Conservation (phyloP, 495 filamentous ascomycete species). For the Podospora anserina region DNA sequence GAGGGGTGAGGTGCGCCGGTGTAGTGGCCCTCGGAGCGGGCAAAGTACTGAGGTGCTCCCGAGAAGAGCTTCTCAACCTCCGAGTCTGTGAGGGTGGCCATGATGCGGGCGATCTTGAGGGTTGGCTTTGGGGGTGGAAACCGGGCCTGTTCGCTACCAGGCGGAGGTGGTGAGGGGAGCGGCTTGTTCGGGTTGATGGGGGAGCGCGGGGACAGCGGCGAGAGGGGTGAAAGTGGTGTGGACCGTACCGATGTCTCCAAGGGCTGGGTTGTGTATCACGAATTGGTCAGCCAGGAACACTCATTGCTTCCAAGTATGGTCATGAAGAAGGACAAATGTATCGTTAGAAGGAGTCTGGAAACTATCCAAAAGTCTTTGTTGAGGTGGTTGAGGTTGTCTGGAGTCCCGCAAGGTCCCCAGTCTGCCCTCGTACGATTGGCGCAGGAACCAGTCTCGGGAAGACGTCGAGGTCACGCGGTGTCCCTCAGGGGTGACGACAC, state of each 20-base stretch:
- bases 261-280: constrained; percentile 19
- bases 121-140: constrained; percentile 40
- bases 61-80: constrained; percentile 70
- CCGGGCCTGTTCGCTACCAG: constrained; percentile 42
- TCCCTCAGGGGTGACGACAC: constrained; percentile 26
- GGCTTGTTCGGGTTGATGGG: constrained; percentile 50
- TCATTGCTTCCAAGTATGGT: constrained; percentile 3
- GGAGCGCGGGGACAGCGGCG: constrained; percentile 32
- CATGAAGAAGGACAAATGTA: constrained; percentile 8
- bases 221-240: constrained; percentile 27
- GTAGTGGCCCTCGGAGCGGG: constrained; percentile 51
- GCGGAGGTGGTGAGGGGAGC: constrained; percentile 49
- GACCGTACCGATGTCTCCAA: constrained; percentile 16
- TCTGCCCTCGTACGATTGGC: constrained; percentile 24
- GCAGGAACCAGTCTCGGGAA: constrained; percentile 18
- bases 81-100: constrained; percentile 54
- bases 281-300: constrained; percentile 23
- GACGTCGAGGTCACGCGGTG: constrained; percentile 26
- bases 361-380: neutral
- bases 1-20: constrained; percentile 58
- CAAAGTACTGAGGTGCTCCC: constrained; percentile 73
- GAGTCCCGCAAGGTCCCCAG: constrained; percentile 6
- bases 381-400: neutral
- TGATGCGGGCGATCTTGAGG: constrained; percentile 51
- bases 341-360: neutral